Conservation (phyloP, 1,284 basidiomycete species). For the Chiua sp. region DNA sequence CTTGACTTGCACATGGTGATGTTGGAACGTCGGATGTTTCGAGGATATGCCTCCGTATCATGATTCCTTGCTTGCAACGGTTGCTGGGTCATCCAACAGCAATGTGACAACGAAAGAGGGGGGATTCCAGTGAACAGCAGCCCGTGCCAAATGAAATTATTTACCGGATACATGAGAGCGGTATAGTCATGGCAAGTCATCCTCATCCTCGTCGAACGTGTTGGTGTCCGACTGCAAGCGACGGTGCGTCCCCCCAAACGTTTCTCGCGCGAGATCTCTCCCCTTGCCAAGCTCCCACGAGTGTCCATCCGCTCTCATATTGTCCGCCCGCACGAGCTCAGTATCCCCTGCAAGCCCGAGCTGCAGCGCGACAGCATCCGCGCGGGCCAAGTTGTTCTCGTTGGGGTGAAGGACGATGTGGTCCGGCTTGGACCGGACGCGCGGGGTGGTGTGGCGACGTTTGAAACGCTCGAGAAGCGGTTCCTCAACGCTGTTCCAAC, state of each 20-base stretch:
- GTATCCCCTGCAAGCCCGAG: constrained; percentile 54
- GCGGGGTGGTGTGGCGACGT: constrained; percentile 35
- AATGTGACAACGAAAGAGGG: too few species aligned
- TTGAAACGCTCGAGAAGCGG: constrained; percentile 38
- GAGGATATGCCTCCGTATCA: too few species aligned
- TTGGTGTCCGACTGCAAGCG: constrained; percentile 10
- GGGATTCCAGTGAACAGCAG: background rate
- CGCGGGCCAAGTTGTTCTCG: constrained; percentile 65
- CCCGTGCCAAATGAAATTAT: background rate
- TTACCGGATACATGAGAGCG: background rate
- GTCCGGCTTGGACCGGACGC: constrained; percentile 60
- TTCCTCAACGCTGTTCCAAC: constrained; percentile 31
- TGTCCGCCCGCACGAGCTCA: constrained; percentile 42
- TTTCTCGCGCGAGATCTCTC: constrained; percentile 41
- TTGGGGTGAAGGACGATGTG: constrained; percentile 65
- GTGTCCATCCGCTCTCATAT: constrained; percentile 30
- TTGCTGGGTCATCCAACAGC: too few species aligned
- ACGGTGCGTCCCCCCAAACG: constrained; percentile 25
- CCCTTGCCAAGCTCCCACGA: constrained; percentile 48
- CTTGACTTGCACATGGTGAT: background rate
- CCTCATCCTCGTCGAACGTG: constrained; percentile 21
- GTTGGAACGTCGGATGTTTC: too few species aligned
- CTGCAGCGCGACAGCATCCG: constrained; percentile 61
- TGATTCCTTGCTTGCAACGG: too few species aligned
- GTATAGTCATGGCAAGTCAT: constrained; percentile 1